phyloP scores from a whole-genome alignment of 2,329 filamentous ascomycete genomes.

The Claviceps sp. region DNA sequence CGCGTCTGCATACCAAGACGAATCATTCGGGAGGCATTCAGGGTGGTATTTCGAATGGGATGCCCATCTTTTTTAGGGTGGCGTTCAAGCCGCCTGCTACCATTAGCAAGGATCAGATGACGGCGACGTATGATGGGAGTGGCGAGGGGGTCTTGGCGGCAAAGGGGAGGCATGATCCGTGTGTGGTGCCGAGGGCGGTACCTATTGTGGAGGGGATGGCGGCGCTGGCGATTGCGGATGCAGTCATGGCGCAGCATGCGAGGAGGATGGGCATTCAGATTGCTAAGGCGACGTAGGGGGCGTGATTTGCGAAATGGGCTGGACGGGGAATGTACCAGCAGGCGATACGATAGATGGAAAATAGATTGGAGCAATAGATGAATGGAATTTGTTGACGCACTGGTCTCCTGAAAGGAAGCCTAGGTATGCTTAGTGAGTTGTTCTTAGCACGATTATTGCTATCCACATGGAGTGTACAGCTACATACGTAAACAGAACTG shows the following conservation, averaged over 20 bases:
- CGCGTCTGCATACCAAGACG: constrained; percentile 69
- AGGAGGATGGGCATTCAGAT: constrained; percentile 28
- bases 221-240: constrained; percentile 74
- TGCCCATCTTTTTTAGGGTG: constrained; percentile 85
- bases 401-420: too few species aligned
- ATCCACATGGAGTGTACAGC: too few species aligned
- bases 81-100: constrained; percentile 93
- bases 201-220: constrained; percentile 90
- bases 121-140: constrained; percentile 62
- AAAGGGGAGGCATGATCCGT: constrained; percentile 90
- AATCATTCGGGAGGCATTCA: constrained; percentile 95
- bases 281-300: constrained; percentile 4
- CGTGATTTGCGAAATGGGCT: not conserved
- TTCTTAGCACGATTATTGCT: too few species aligned
- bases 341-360: too few species aligned
- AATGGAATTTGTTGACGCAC: too few species aligned
- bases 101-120: constrained; percentile 78
- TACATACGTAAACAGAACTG: too few species aligned
- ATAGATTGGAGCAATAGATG: too few species aligned
- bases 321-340: too few species aligned
- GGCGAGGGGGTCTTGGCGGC: constrained; percentile 66
- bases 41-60: constrained; percentile 89
- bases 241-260: constrained; percentile 68
- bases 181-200: constrained; percentile 77
- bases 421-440: too few species aligned